Conservation (phyloP, 345 rosid genomes). For the Brassica juncea region DNA sequence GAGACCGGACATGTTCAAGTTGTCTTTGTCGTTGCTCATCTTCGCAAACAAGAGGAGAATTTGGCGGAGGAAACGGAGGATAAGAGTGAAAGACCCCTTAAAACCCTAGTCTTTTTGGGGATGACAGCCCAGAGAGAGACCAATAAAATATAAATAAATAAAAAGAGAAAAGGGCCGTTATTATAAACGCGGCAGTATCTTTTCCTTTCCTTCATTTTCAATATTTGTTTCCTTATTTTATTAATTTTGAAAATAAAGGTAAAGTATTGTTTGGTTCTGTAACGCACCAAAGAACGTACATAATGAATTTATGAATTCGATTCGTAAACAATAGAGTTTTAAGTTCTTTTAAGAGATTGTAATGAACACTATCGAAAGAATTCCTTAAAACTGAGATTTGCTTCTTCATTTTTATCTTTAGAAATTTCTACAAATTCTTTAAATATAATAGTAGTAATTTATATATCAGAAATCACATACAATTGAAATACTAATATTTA, state of each 20-base stretch:
- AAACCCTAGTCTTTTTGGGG: conserved; percentile 56
- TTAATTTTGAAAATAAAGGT: neutral
- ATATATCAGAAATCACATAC: neutral
- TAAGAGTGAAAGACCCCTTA: conserved; percentile 14
- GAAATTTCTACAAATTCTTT: neutral
- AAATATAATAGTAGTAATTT: neutral
- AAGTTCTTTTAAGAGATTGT: neutral
- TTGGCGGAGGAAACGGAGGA: conserved; percentile 15
- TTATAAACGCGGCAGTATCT: conserved; percentile 1
- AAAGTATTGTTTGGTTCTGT: neutral
- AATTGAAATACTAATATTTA: neutral
- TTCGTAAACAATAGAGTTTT: neutral
- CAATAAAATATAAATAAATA: neutral
- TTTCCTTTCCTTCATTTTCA: neutral
- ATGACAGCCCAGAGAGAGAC: neutral
- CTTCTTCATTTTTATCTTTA: neutral
- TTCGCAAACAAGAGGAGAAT: conserved; percentile 22
- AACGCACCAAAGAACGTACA: neutral
- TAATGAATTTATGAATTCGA: neutral
- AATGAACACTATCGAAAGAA: too few species aligned
- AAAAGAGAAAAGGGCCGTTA: conserved; percentile 5
- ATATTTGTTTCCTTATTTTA: neutral
- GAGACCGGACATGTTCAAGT: conserved; percentile 73
- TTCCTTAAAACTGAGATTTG: neutral
- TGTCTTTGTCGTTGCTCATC: conserved; percentile 72